Evolutionary conservation across 495 filamentous ascomycete genomes (phyloP), one percentile per base, ranked within the genome.

Genomic region (Xylaria palmicola): DNA sequence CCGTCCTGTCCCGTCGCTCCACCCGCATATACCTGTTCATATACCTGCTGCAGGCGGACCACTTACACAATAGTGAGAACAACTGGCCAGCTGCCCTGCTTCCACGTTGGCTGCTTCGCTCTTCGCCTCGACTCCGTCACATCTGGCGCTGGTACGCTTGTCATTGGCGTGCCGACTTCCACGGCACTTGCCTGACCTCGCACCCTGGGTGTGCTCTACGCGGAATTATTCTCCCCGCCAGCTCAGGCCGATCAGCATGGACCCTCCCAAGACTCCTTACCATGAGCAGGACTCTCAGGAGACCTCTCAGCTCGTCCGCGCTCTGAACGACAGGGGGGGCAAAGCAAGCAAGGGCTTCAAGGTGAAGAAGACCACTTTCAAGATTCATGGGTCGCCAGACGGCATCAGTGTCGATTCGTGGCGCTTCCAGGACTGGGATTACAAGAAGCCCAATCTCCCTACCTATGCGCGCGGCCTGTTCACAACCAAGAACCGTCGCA

Each of bases 391-490:
- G 9, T 86, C 87, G 3, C 75, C 70, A 50, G 74, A 83, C 37
- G 68, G 80, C 24, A 77, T 90, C 59, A 74, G 71, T 1, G 92
- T 98, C 24, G 86, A 95, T 68, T 97, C 93, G 5, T 98, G 94
- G 94, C 86, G 88, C 27, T 90, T 97, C 70, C 84, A 88, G 67
- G 94, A 98, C 60, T 93, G 87, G 89, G 93, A 97, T 66, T 98
- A 96, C 81, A 97, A 97, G 74, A 89, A 88, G 55, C 65, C 69
- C 9, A 80, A 90, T 56, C 83, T 98, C 5, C 94, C 94, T 4
- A 95, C 88, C 6, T 95, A 96, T 69, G 91, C 94, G 17, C 86
- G 94, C 19, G 95, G 95, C 20, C 82, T 98, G 1, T 98, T 98
- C 74, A 98, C 93, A 19, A 87, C 86, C 43, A 80, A 73, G 61